Evolutionary conservation across 306 rosid species (phyloP), one percentile per base, ranked within the genome.

Genomic region (Vicia faba): DNA sequence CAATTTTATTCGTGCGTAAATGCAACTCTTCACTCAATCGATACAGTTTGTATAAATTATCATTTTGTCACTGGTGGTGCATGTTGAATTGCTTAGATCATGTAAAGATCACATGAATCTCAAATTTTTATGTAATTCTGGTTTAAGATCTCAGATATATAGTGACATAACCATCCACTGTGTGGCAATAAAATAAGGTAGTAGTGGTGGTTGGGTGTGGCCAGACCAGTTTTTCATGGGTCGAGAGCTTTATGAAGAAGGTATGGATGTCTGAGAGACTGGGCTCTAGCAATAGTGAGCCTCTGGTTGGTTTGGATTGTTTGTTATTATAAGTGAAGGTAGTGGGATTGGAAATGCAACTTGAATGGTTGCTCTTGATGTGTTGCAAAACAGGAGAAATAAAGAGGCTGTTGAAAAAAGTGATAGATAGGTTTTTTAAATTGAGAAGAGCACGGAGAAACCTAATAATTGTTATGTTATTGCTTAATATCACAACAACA

Each of bases 291-390:
- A 28, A 41, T 3, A 4, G 23, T 25, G 44, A 25, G 43, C 40
- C 2, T 50, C 33, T 49, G 31, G 40, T 71, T 11, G 38, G 38
- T 26, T 55, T 12, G 29, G 35, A 7, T 12, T 33, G 44, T 26
- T 33, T 49, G 64, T 4, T 31, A 8, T n/a, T 31, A 20, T 31
- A 46, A 31, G 61, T 61, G n/a, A 11, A 28, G n/a, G 45, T 33
- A 19, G 64, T 59, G 45, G 64, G 41, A 55, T 19, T 31, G 48
- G 76, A 71, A 14, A 10, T 26, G 39, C 9, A 19, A 55, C 61
- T 49, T 7, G 19, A 38, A 14, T 20, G 18, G 11, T 71, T 12
- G 53, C 25, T 15, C 31, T 49, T 41, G 31, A 38, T 71, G 54
- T 1, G 3, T 13, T 2, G 7, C 25, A 58, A 56, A 56, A 70